phyloP scores from a whole-genome alignment of 2,329 filamentous ascomycete species.

The Claviceps digitariae region DNA sequence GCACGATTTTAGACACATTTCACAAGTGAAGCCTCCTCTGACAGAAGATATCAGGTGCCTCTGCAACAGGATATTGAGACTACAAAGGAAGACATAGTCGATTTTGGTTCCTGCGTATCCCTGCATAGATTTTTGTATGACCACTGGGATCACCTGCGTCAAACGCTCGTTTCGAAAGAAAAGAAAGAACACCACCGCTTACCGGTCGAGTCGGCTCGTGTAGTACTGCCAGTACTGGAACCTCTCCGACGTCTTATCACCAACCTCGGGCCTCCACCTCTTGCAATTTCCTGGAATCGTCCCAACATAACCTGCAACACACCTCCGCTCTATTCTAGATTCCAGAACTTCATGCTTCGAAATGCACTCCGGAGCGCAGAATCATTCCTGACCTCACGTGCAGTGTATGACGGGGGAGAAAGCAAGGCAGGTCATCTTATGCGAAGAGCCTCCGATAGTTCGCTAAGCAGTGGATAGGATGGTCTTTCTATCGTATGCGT shows the following conservation, averaged over 20 bases:
- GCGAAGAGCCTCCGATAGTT: not conserved
- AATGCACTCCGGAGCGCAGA: conserved; percentile 54
- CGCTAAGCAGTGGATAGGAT: conserved; percentile 31
- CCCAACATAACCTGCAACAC: conserved; percentile 51
- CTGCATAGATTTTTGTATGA: conserved; percentile 58
- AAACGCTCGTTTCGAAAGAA: conserved; percentile 48
- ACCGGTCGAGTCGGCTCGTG: conserved; percentile 37
- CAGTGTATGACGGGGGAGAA: conserved; percentile 58
- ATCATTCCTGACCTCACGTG: conserved; percentile 48
- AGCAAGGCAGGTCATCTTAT: conserved; percentile 37
- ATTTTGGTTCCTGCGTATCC: conserved; percentile 58
- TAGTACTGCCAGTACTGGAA: conserved; percentile 44
- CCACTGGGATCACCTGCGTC: conserved; percentile 56
- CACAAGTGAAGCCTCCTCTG: not conserved
- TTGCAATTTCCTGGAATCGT: conserved; percentile 57
- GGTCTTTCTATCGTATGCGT: conserved; percentile 56
- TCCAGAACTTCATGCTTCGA: conserved; percentile 60
- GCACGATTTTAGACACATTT: not conserved
- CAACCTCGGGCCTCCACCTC: conserved; percentile 51
- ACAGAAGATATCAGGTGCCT: conserved; percentile 24
- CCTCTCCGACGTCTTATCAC: conserved; percentile 48
- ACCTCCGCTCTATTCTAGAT: conserved; percentile 51
- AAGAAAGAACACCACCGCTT: conserved; percentile 42
- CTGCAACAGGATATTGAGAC: conserved; percentile 31
- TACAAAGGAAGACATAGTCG: conserved; percentile 38